Evolutionary conservation across 306 rosid genomes (phyloP), one percentile per base, ranked within the genome.

Genomic region (Herpetospermum pedunculosum): DNA sequence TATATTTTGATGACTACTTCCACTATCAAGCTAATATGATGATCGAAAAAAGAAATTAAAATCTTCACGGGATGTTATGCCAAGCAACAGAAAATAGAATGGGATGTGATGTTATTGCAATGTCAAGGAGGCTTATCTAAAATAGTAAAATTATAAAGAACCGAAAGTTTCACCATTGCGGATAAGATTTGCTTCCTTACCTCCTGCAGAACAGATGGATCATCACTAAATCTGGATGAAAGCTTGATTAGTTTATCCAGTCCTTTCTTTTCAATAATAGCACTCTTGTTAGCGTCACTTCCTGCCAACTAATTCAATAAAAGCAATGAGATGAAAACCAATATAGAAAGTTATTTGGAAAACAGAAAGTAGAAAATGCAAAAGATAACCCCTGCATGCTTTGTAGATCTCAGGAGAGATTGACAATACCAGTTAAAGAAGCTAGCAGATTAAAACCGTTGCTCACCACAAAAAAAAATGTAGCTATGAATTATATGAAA

Each of bases 181-280:
- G 21, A 46, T 26, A 28, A 48, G 30, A 30, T 46, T 30, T 70
- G 72, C 62, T 75, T 81, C 37, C 82, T 76, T 80, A 94, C 99
- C 95, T 94, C 99, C 81, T 80, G 99, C 75, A 94, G 83, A 71
- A 94, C 90, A 49, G 88, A 80, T 77, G 95, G 90, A 77, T 91
- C 95, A 47, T 88, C 95, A 19, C 77, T 81, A 83, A 83, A 88
- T 82, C 91, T 86, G 74, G 88, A 85, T 21, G 95, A 84, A 79
- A 94, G 95, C 46, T 77, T 89, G 76, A 89, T 84, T 65, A 94
- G 86, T 81, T 80, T 89, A 79, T 88, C 90, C 87, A 94, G 30
- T 44, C 97, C 99, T 64, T 84, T 80, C 73, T 87, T 88, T 81
- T 88, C 96, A 60, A 91, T 90, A 80, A 94, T 87, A 73, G 75